Percentiles rank a stretch among this genome's conserved stretches.
These are phyloP conservation scores for Teratosphaeria viscida DNA, from an alignment of 2,329 filamentous ascomycete species.

Conservation along the genomic window DNA sequence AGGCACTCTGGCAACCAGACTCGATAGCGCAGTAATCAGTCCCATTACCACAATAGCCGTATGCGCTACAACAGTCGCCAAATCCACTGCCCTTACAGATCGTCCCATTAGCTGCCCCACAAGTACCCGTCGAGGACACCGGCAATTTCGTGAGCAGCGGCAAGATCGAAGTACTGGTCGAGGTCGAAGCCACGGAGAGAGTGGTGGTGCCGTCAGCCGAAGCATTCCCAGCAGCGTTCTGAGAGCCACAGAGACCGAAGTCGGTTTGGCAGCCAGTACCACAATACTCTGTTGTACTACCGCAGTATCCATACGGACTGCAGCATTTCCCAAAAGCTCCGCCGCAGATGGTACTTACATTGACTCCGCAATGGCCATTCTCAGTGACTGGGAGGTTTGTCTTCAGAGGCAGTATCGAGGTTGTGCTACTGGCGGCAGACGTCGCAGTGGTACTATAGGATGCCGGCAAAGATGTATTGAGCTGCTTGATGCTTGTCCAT, in stretches of 20 bases:
- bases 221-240: not conserved
- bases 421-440: not conserved
- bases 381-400: not conserved
- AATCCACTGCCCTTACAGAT: no score
- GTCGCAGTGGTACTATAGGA: conserved; percentile 1
- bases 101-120: no score
- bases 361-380: not conserved
- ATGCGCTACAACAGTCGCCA: no score
- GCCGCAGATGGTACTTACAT: not conserved
- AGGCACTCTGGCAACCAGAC: no score
- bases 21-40: no score
- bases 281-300: not conserved
- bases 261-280: not conserved
- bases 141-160: no score
- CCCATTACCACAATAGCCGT: no score
- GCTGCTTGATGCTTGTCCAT: conserved; percentile 39
- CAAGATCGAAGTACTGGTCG: not conserved
- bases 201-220: not conserved
- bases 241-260: not conserved
- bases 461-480: conserved; percentile 5
- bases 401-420: not conserved
- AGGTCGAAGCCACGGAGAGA: not conserved
- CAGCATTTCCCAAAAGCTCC: not conserved
- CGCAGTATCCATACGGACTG: not conserved
- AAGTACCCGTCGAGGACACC: no score